Evolutionary conservation across 2,329 filamentous ascomycete genomes (phyloP).

Genomic region (Metarhizium anisopliae): DNA sequence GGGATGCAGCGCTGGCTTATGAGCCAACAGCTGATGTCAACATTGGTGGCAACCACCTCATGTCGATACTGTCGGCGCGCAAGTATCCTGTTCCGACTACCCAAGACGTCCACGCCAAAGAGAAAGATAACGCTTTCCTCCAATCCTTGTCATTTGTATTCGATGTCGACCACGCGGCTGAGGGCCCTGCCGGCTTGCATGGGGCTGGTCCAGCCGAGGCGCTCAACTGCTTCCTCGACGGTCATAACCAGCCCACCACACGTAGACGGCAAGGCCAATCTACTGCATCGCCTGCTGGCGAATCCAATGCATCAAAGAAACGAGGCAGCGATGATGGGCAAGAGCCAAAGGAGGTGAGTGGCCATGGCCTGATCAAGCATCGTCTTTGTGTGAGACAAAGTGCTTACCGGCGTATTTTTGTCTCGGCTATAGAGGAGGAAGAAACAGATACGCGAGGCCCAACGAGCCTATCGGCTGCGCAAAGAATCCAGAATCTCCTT

Average conservation of each 20-base stretch:
- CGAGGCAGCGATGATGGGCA: not conserved
- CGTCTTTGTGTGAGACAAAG: not conserved
- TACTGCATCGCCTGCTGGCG: not conserved
- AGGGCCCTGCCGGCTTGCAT: not conserved
- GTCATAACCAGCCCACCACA: not conserved
- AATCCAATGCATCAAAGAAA: not conserved
- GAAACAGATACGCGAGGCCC: constrained; percentile 72
- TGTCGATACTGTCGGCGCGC: constrained; percentile 4
- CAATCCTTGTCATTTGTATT: not conserved
- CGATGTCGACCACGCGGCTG: not conserved
- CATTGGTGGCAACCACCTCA: constrained; percentile 13
- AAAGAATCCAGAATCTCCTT: constrained; percentile 69
- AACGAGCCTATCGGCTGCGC: constrained; percentile 67
- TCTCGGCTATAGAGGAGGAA: constrained; percentile 49
- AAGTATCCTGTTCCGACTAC: not conserved
- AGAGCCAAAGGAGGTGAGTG: constrained; percentile 6
- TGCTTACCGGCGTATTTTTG: not conserved
- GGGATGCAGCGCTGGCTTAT: too few species aligned
- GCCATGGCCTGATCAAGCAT: not conserved
- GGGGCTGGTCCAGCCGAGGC: not conserved
- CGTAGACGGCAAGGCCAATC: not conserved
- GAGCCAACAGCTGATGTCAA: not conserved
- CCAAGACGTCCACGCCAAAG: not conserved
- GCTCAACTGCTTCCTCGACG: not conserved
- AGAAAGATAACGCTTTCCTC: not conserved